A percentile compares a stretch with the other conserved stretches of the same genome.
Evolutionary conservation across 2,329 filamentous ascomycete species (phyloP).

Genomic region (Cadophora sp.): DNA sequence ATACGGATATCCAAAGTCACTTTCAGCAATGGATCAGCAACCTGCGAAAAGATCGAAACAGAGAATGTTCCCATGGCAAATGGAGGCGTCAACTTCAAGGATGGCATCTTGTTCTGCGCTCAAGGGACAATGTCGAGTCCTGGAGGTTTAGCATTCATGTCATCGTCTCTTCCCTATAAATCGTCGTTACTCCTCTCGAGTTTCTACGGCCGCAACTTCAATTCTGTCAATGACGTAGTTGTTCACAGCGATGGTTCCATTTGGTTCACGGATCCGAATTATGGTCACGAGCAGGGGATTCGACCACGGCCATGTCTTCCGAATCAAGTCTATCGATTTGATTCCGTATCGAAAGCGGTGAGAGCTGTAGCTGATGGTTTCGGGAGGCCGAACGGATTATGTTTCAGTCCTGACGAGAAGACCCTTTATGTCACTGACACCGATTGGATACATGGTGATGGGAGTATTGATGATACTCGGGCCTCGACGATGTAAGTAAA

Average conservation of each 20-base stretch:
- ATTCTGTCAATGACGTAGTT: slow-evolving; percentile 53
- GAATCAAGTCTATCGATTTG: slow-evolving; percentile 56
- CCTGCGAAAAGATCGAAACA: slow-evolving; percentile 36
- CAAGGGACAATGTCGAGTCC: slow-evolving; percentile 45
- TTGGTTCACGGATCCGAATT: slow-evolving; percentile 58
- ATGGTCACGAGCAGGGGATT: slow-evolving; percentile 54
- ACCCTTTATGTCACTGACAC: slow-evolving; percentile 54
- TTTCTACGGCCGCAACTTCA: slow-evolving; percentile 55
- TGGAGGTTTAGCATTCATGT: slow-evolving; percentile 43
- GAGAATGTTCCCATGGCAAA: slow-evolving; percentile 33
- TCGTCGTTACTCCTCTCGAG: slow-evolving; percentile 47
- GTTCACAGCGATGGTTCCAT: slow-evolving; percentile 49
- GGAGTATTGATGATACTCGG: slow-evolving; percentile 37
- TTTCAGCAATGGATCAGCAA: slow-evolving; percentile 3
- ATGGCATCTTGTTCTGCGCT: slow-evolving; percentile 52
- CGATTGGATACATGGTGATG: slow-evolving; percentile 43
- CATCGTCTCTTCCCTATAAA: slow-evolving; percentile 31
- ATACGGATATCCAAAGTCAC: slow-evolving; percentile 33
- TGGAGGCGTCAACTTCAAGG: slow-evolving; percentile 47
- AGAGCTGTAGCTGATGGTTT: slow-evolving; percentile 57
- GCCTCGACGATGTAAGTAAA: slow-evolving; percentile 38
- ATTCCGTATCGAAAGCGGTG: slow-evolving; percentile 49
- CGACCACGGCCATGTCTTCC: slow-evolving; percentile 53
- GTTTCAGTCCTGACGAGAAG: slow-evolving; percentile 45
- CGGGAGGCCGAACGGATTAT: slow-evolving; percentile 48